Base-by-base conservation (phyloP, 495 filamentous ascomycete species). In the Evernia prunastri region DNA sequence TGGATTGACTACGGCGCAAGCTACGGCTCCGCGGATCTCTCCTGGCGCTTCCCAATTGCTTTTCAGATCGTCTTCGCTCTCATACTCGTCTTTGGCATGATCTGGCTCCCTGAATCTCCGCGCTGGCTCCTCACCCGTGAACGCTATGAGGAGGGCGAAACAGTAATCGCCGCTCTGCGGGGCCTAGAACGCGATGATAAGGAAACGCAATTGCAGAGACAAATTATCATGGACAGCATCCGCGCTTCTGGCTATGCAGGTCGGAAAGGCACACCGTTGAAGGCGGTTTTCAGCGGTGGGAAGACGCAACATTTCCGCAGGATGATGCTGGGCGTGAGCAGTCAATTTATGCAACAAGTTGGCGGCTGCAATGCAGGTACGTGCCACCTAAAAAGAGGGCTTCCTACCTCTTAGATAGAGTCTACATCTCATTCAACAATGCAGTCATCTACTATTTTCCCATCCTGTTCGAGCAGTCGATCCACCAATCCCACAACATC, bases 1-100 rank as follows among this genome's bases (percentile, higher is more conserved):
- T 93, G 89, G 89, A 80, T 93, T 63, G 88, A 91, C 68, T 93
- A 89, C 66, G 89, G 89, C 53, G 81, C 86, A 37, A 84, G 82
- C 12, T 92, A 88, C 54, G 87, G 86, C 5, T 81, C 83, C 4
- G 66, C 74, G 11, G 81, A 85, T 67, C 75, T 90, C 10, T 81
- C 83, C 23, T 92, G 89, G 89, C 82, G 89, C 25, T 89, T 92
- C 77, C 89, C 89, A 23, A 91, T 92, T 64, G 87, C 87, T 17
- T 91, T 93, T 81, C 89, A 92, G 78, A 78, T 89, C 60, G 62
- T 91, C 53, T 91, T 92, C 67, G 87, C 85, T 53, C 27, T 91
- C 10, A 75, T 89, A 69, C 82, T 91, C 66, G 79, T 82, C 61
- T 63, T 82, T 42, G 80, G 82, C 40, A 89, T 89, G 81, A 75